Evolutionary conservation across 306 rosid genomes (phyloP), one percentile per base, ranked within the genome.

Genomic region (Herpetospermum pedunculosum): DNA sequence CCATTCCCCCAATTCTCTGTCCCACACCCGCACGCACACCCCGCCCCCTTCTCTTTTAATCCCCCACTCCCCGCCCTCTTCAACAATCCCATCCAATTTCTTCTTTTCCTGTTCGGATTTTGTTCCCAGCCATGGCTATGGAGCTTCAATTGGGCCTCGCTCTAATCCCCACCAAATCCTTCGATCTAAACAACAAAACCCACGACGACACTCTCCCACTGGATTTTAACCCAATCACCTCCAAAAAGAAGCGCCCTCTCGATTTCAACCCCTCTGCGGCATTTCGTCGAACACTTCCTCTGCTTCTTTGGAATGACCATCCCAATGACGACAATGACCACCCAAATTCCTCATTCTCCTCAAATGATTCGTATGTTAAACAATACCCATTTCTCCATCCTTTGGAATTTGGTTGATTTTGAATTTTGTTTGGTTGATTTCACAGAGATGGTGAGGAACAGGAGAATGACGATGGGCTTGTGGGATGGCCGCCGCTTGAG

Each of bases 401-500:
- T 37, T 68, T 43, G 3, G 12, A 18, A 16, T 67, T 23, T 15
- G 9, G 23, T 57, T 28, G 15, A 26, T 35, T 35, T 4, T 49
- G 55, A 49, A 7, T n/a, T 49, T 49, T 7, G 12, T 60, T 50
- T 34, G 46, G 26, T 62, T 46, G 32, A 38, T 30, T 62, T 15
- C 8, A 32, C 40, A 87, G 90, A 77, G 75, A 77, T 8, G 87
- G 68, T 18, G 89, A 64, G 5, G 77, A 81, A 4, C 81, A 18
- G 71, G 90, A 64, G 10, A 65, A 81, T 18, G 84, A 18, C 58
- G 85, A 81, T 55, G 82, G 29, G 37, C 9, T 78, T n/a, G 86
- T 85, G 63, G 96, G 97, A 47, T 91, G 98, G 98, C 96, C 98
- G 1, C 98, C 97, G 0, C 16, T 94, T 5, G 85, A 83, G 70